Evolutionary conservation across 257 asterid genomes (phyloP).

Genomic region (Eucommia ulmoides): DNA sequence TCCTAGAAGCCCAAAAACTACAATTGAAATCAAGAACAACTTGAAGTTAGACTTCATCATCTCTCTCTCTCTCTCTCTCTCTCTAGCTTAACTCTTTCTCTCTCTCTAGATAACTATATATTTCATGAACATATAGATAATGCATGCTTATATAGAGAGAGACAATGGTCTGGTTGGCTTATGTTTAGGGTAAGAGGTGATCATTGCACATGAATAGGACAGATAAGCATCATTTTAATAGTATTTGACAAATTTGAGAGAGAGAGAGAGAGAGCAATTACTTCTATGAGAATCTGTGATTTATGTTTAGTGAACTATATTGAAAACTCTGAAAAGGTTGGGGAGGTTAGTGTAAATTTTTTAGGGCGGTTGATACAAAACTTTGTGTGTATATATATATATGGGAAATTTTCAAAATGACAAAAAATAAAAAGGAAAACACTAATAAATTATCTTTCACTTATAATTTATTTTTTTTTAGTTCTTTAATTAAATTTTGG

Average conservation of each 20-base stretch:
- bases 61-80: constrained; percentile 2
- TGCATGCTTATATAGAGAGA: neutral
- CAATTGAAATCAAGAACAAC: neutral
- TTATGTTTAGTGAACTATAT: no score
- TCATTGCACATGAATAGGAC: neutral
- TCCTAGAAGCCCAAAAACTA: constrained; percentile 12
- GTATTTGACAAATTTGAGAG: neutral
- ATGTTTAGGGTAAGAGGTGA: neutral
- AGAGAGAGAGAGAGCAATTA: neutral
- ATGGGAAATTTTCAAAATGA: no score
- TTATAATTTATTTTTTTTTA: no score
- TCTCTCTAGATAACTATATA: neutral
- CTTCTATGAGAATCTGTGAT: no score
- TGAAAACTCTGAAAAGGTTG: no score
- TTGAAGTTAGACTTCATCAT: neutral
- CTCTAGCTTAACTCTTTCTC: neutral
- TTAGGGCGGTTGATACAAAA: no score
- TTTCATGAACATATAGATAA: neutral
- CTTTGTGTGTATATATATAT: no score
- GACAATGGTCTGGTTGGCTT: neutral
- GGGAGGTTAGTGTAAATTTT: no score
- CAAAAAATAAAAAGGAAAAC: no score
- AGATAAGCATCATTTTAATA: neutral
- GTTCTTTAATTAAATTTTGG: no score
- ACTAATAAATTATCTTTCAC: no score